These are phyloP conservation scores for Sphagnum contortum DNA, from an alignment of 225 moss, liverwort and hornwort species.

Conservation along the genomic window DNA sequence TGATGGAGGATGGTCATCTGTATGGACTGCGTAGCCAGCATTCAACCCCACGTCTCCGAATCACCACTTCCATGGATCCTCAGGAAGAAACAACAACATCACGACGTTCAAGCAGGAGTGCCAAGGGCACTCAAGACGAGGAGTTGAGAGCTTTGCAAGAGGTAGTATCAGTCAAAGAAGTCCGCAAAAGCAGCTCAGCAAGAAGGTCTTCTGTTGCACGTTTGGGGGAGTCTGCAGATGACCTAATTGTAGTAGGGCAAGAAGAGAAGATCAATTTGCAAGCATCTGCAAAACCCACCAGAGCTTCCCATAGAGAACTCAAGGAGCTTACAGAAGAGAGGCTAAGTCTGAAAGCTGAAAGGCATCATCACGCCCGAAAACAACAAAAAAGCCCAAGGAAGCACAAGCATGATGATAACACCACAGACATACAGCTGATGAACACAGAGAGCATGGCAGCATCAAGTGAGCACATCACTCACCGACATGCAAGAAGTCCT, in stretches of 20 bases:
- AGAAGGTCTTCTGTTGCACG: background rate
- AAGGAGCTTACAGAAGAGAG: slow-evolving; percentile 34
- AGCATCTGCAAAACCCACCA: slow-evolving; percentile 21
- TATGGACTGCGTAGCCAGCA: slow-evolving; percentile 19
- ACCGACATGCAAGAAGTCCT: slow-evolving; percentile 19
- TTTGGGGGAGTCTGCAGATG: slow-evolving; percentile 12
- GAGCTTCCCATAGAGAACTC: slow-evolving; percentile 17
- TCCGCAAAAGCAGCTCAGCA: slow-evolving; percentile 11
- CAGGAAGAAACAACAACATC: too few relatives aligned
- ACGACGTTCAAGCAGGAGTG: slow-evolving; percentile 7
- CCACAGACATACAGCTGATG: too few relatives aligned
- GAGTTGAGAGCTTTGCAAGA: slow-evolving; percentile 24
- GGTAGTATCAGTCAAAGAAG: slow-evolving; percentile 21
- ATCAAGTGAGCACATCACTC: too few relatives aligned
- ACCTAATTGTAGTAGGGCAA: slow-evolving; percentile 4
- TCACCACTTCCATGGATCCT: too few relatives aligned
- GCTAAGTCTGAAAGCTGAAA: slow-evolving; percentile 22
- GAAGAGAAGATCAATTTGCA: slow-evolving; percentile 28
- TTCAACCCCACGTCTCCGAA: slow-evolving; percentile 18
- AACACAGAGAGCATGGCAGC: too few relatives aligned
- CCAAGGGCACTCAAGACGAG: slow-evolving; percentile 27
- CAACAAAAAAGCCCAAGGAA: background rate
- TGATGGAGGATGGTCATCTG: slow-evolving; percentile 11
- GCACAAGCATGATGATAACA: too few relatives aligned
- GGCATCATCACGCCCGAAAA: slow-evolving; percentile 17